Base-by-base conservation (phyloP, 768 basidiomycete genomes). In the Termitomyces sp. region DNA sequence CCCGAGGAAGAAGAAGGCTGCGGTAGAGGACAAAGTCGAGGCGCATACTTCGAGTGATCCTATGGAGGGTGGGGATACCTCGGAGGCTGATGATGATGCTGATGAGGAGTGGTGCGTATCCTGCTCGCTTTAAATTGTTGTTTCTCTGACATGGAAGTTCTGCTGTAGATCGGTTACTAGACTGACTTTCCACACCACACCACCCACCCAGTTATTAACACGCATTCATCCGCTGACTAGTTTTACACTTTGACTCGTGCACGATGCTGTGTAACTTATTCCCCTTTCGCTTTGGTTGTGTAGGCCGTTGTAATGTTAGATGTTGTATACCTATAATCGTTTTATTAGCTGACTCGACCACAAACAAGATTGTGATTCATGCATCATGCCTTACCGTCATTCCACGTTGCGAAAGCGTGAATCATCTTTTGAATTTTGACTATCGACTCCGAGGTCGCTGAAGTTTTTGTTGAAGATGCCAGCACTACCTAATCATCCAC, bases 1-100 rank as follows among this genome's bases (percentile, higher is more conserved):
- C 7, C 52, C 63, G 35, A 52, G 47, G 46, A 64, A 63, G 60
- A 62, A 63, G 47, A 60, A 63, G 39, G 59, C 60, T 49, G 59
- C 57, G 16, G 56, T 46, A 22, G 59, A 58, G 23, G 58, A 47
- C 16, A 32, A 57, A 44, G 44, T 32, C 3, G 38, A 40, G 27
- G 20, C 33, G 6, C 49, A 60, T 46, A 27, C 18, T 11, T 52
- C 53, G 18, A 56, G 56, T 15, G 59, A 57, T 16, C 45, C 45
- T 7, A 50, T 46, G 56, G 60, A 57, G 12, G 60, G 36, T n/a
- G 51, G 45, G 9, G 60, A 60, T 31, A 36, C 32, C 3, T 33
- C 22, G 27, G 54, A 48, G 22, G 29, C 13, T 39, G 56, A 36
- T 16, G 48, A 31, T 2, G 53, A 42, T 11, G 38, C 31, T 11